These are phyloP conservation scores for Amanita fuliginea DNA, from an alignment of 768 basidiomycete species.

Conservation along the genomic window DNA sequence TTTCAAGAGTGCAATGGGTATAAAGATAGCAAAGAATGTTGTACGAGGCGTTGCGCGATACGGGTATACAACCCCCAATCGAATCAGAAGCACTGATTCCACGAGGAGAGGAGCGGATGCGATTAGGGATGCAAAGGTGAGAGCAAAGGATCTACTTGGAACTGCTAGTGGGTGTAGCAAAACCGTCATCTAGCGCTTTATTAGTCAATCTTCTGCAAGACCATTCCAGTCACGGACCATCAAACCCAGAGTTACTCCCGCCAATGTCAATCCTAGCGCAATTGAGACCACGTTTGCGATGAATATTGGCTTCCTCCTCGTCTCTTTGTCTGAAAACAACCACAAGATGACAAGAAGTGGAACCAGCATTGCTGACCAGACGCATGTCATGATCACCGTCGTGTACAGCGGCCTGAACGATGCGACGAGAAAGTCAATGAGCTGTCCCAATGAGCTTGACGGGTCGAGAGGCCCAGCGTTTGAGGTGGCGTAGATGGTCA, in stretches of 20 bases:
- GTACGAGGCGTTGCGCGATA: conserved; percentile 4
- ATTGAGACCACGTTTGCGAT: conserved; percentile 13
- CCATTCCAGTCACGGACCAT: conserved; percentile 7
- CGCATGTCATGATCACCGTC: conserved; percentile 1
- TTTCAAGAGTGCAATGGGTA: conserved; percentile 10
- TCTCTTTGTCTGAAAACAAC: conserved; percentile 12
- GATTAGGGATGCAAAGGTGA: conserved; percentile 7
- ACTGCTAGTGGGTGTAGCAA: conserved; percentile 2
- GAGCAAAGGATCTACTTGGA: neutral
- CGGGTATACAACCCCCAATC: conserved; percentile 14
- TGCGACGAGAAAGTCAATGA: neutral
- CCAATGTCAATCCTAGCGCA: conserved; percentile 9
- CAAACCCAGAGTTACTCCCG: neutral
- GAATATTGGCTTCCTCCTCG: conserved; percentile 13
- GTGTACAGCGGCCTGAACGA: neutral
- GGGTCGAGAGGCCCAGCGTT: neutral
- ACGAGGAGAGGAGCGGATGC: conserved; percentile 11
- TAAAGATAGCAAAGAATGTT: conserved; percentile 10
- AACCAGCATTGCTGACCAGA: conserved; percentile 7
- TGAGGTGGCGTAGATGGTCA: neutral
- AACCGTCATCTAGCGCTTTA: neutral
- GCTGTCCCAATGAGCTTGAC: neutral
- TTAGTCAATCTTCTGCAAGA: neutral
- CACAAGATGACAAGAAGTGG: conserved; percentile 12
- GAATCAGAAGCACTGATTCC: conserved; percentile 15